Evolutionary conservation across 495 filamentous ascomycete species (phyloP).

Genomic region (Pseudomonodictys pantanalensis): DNA sequence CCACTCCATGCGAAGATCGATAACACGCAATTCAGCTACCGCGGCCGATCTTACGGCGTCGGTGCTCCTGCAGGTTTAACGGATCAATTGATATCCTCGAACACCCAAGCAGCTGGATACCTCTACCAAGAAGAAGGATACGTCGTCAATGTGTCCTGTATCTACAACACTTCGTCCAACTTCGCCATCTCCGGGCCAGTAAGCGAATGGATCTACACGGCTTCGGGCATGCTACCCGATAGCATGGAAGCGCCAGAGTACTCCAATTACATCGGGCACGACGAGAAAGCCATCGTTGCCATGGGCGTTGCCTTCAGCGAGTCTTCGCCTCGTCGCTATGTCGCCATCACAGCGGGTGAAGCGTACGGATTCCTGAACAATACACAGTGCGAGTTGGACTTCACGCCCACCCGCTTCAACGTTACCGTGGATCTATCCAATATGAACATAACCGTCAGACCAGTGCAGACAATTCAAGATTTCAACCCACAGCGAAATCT

Average conservation of each 20-base stretch:
- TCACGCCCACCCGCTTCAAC: slow-evolving; percentile 37
- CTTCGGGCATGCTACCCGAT: slow-evolving; percentile 35
- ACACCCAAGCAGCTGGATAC: slow-evolving; percentile 30
- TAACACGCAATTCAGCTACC: slow-evolving; percentile 41
- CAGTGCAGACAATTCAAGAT: slow-evolving; percentile 12
- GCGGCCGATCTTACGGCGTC: slow-evolving; percentile 41
- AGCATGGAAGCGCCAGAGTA: slow-evolving; percentile 28
- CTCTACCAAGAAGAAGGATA: slow-evolving; percentile 38
- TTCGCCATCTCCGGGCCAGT: slow-evolving; percentile 1
- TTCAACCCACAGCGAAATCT: slow-evolving; percentile 40
- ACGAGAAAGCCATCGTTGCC: slow-evolving; percentile 34
- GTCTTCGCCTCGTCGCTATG: slow-evolving; percentile 20
- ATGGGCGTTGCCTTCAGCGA: slow-evolving; percentile 31
- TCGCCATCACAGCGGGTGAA: slow-evolving; percentile 35
- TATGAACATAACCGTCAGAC: slow-evolving; percentile 36
- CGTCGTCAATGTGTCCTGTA: slow-evolving; percentile 33
- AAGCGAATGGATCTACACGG: slow-evolving; percentile 27
- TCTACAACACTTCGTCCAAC: slow-evolving; percentile 36
- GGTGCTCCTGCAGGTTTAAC: slow-evolving; percentile 39
- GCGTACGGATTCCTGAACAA: slow-evolving; percentile 35
- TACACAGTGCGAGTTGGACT: slow-evolving; percentile 39
- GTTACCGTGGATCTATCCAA: slow-evolving; percentile 36
- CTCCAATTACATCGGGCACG: slow-evolving; percentile 31
- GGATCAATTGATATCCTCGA: slow-evolving; percentile 28
- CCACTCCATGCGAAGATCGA: slow-evolving; percentile 38